Evolutionary conservation across 768 basidiomycete species (phyloP).

Genomic region (Strobilomyces dryophilus): DNA sequence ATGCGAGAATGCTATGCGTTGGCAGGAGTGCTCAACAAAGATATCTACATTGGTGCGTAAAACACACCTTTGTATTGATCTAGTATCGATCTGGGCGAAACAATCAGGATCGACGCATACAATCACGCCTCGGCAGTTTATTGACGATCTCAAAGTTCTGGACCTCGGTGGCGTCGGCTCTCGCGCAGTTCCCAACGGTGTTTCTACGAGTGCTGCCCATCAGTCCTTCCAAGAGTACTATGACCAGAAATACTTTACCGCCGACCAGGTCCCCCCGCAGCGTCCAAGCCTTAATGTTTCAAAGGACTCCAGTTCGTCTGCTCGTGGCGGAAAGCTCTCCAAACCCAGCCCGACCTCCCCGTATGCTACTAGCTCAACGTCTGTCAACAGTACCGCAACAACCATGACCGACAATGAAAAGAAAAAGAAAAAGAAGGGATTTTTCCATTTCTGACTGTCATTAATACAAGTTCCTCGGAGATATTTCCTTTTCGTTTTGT

Average conservation of each 20-base stretch:
- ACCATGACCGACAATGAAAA: conserved; percentile 47
- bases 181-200: conserved; percentile 62
- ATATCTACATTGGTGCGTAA: conserved; percentile 80
- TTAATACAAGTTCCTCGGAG: neutral
- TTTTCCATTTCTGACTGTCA: conserved; percentile 56
- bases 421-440: conserved; percentile 74
- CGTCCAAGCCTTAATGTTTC: conserved; percentile 23
- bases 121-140: conserved; percentile 75
- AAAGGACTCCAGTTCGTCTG: conserved; percentile 21
- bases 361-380: conserved; percentile 48
- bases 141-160: conserved; percentile 83
- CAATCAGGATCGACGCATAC: conserved; percentile 82
- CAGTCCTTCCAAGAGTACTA: conserved; percentile 71
- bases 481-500: neutral
- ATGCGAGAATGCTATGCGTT: conserved; percentile 84
- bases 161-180: conserved; percentile 88
- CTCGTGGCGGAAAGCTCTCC: conserved; percentile 20
- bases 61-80: conserved; percentile 35
- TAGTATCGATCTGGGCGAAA: conserved; percentile 26
- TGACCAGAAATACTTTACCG: conserved; percentile 67
- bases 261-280: conserved; percentile 32
- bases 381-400: conserved; percentile 35
- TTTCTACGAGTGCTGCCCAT: conserved; percentile 44
- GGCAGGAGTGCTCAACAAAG: conserved; percentile 71
- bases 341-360: conserved; percentile 47